These are phyloP conservation scores for Mycena chlorophos DNA, from an alignment of 768 basidiomycete genomes.

Conservation along the genomic window DNA sequence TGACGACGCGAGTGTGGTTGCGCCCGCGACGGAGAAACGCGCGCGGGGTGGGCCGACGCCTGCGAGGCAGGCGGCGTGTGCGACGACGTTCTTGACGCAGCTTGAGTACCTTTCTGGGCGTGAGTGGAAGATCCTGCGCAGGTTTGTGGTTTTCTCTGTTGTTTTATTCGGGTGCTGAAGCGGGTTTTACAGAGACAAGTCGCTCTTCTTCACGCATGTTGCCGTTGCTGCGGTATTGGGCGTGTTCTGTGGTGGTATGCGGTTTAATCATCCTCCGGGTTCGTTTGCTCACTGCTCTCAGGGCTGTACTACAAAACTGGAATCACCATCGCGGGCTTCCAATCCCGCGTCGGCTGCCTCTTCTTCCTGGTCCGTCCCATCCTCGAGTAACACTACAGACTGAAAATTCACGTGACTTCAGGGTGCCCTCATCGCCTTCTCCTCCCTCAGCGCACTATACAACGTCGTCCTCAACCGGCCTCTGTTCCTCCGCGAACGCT, in stretches of 20 bases:
- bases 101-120: conserved; percentile 77
- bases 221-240: conserved; percentile 71
- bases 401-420: conserved; percentile 28
- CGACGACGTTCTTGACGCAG: conserved; percentile 87
- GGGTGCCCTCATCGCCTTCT: conserved; percentile 92
- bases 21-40: conserved; percentile 6
- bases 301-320: conserved; percentile 85
- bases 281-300: conserved; percentile 40
- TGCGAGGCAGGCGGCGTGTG: conserved; percentile 42
- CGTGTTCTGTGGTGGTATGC: conserved; percentile 75
- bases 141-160: conserved; percentile 40
- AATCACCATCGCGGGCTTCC: conserved; percentile 87
- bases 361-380: conserved; percentile 77
- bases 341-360: conserved; percentile 87
- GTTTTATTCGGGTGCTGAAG: background rate
- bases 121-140: conserved; percentile 80
- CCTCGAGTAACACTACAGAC: background rate
- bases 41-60: conserved; percentile 9
- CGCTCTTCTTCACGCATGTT: conserved; percentile 79
- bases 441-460: conserved; percentile 84
- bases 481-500: conserved; percentile 87
- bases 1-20: background rate
- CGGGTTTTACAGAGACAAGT: conserved; percentile 64
- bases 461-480: conserved; percentile 83
- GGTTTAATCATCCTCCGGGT: background rate